These are phyloP conservation scores for Plasmodium chabaudi DNA, from an alignment of 169 alveolate species.

Conservation along the genomic window DNA sequence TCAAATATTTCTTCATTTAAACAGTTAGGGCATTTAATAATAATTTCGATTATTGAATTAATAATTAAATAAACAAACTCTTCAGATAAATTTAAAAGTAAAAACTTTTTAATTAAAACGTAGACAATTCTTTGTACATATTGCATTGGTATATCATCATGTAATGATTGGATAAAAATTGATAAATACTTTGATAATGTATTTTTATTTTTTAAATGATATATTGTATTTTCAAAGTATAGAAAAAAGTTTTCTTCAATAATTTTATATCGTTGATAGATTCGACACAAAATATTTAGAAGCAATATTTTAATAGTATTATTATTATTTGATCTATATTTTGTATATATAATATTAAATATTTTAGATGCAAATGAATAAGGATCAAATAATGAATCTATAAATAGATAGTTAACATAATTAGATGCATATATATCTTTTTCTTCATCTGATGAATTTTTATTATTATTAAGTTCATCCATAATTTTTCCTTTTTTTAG, in stretches of 20 bases:
- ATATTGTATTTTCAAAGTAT: slow-evolving; percentile 13
- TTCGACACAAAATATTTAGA: slow-evolving; percentile 27
- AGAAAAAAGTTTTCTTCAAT: slow-evolving; percentile 51
- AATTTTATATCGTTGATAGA: slow-evolving; percentile 45
- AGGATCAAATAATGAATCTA: slow-evolving; percentile 39
- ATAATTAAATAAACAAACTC: slow-evolving; percentile 48
- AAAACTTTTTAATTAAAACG: slow-evolving; percentile 13
- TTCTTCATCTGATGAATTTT: slow-evolving; percentile 5
- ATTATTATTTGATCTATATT: slow-evolving; percentile 13
- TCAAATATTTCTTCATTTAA: slow-evolving; percentile 50
- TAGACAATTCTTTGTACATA: slow-evolving; percentile 29
- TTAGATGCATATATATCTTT: not conserved
- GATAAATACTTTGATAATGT: slow-evolving; percentile 25
- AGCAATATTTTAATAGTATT: slow-evolving; percentile 26
- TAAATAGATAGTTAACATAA: slow-evolving; percentile 16
- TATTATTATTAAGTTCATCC: slow-evolving; percentile 18
- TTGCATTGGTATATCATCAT: slow-evolving; percentile 15
- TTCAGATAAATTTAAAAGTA: slow-evolving; percentile 23
- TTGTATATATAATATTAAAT: slow-evolving; percentile 32
- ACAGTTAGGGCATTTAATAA: slow-evolving; percentile 9
- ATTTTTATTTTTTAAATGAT: slow-evolving; percentile 14
- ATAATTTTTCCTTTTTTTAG: slow-evolving; percentile 33
- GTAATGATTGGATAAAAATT: slow-evolving; percentile 36
- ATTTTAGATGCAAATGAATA: slow-evolving; percentile 29
- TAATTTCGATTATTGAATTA: slow-evolving; percentile 32